phyloP scores from a whole-genome alignment of 2,329 filamentous ascomycete genomes.

The Cadophora gregata region DNA sequence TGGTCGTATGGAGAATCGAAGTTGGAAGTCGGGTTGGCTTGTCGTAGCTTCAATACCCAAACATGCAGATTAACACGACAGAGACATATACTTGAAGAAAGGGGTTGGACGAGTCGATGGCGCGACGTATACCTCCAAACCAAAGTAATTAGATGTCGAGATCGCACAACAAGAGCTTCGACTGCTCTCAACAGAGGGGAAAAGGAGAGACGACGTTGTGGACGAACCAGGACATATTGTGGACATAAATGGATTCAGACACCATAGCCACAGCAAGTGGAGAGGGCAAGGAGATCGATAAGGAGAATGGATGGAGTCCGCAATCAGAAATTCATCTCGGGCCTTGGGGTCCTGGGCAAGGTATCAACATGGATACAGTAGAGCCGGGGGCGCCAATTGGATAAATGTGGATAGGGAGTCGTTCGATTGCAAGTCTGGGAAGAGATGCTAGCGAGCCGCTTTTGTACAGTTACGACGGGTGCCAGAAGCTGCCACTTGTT shows the following conservation, averaged over 20 bases:
- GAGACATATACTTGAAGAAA: slow-evolving; percentile 12
- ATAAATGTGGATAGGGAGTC: slow-evolving; percentile 15
- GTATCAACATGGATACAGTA: slow-evolving; percentile 9
- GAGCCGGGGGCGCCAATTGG: slow-evolving; percentile 1
- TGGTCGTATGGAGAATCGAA: neutral
- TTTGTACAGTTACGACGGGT: neutral
- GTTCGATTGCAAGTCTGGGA: neutral
- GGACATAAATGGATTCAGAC: neutral
- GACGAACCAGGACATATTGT: slow-evolving; percentile 8
- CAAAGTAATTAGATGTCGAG: neutral
- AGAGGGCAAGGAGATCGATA: neutral
- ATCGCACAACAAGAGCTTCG: neutral
- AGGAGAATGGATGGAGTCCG: neutral
- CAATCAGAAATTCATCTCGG: slow-evolving; percentile 12
- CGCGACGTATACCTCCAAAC: neutral
- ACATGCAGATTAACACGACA: neutral
- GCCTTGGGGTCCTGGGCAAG: slow-evolving; percentile 1
- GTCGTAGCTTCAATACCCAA: neutral
- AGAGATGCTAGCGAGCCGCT: neutral
- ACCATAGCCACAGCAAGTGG: slow-evolving; percentile 5
- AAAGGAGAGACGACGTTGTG: neutral
- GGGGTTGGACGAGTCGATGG: neutral
- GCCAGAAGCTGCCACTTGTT: neutral
- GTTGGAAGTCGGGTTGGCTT: neutral
- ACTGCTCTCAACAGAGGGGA: slow-evolving; percentile 5